phyloP scores from a whole-genome alignment of 106 monocot species.

The Chionographis japonica region DNA sequence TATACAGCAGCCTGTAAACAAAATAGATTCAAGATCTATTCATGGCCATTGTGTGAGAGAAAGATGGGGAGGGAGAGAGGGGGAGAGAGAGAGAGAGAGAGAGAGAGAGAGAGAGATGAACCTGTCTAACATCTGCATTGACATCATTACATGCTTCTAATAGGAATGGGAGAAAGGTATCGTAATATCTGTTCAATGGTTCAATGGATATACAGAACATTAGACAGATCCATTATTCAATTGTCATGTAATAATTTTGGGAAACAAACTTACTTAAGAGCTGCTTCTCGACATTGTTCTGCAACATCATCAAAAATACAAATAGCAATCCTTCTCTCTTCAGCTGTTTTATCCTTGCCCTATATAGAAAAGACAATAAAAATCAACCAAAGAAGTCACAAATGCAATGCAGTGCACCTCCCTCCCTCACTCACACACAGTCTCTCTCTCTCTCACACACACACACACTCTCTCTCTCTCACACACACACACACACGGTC shows the following conservation, averaged over 20 bases:
- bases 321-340: conserved; percentile 97
- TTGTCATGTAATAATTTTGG: background rate
- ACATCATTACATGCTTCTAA: conserved; percentile 92
- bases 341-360: conserved; percentile 92
- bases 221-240: background rate
- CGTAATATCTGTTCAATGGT: conserved; percentile 62
- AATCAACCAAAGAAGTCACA: background rate
- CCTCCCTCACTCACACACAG: no score
- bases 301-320: conserved; percentile 98
- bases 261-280: conserved; percentile 60
- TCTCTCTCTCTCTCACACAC: no score
- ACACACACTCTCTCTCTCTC: no score
- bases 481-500: no score
- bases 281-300: conserved; percentile 88
- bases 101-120: background rate
- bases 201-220: conserved; percentile 6
- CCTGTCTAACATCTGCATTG: conserved; percentile 91
- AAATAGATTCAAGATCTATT: background rate
- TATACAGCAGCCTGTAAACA: conserved; percentile 86
- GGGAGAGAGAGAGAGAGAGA: background rate
- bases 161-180: conserved; percentile 85
- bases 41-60: background rate
- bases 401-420: no score
- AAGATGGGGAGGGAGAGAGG: background rate
- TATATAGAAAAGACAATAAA: conserved; percentile 10